These are phyloP conservation scores for Neospermospora avenae DNA, from an alignment of 2,329 filamentous ascomycete species.

Conservation along the genomic window DNA sequence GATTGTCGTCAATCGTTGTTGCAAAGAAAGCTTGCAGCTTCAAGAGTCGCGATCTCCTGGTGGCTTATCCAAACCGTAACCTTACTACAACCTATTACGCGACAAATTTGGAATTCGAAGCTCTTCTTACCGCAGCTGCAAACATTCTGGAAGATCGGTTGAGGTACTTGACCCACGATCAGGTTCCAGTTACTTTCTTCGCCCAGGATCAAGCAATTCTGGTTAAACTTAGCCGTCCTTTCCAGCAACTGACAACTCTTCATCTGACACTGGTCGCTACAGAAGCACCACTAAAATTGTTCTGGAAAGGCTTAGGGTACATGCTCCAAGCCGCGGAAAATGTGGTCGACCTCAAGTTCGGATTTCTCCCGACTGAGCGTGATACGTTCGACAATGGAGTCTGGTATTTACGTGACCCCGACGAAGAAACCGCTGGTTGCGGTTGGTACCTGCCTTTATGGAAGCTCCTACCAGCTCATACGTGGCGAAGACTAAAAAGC, in stretches of 20 bases:
- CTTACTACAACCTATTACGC: background rate
- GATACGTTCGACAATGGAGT: background rate
- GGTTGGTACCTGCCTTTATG: background rate
- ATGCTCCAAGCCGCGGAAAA: background rate
- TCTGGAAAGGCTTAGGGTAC: background rate
- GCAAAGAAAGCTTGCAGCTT: background rate
- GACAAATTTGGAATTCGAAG: background rate
- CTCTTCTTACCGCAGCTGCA: background rate
- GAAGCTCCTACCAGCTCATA: background rate
- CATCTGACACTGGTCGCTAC: background rate
- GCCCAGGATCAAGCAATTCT: background rate
- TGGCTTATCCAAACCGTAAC: background rate
- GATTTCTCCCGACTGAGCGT: too few relatives aligned
- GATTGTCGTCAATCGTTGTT: background rate
- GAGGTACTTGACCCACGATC: background rate
- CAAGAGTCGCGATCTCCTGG: background rate
- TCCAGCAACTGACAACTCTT: background rate
- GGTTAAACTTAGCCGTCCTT: background rate
- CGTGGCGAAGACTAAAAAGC: background rate
- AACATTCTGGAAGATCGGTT: background rate
- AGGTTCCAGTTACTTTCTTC: background rate
- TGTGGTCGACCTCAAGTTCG: background rate
- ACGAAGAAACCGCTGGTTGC: too few relatives aligned
- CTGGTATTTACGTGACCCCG: too few relatives aligned
- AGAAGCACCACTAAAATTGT: background rate